These are phyloP conservation scores for Hypericum androsaemum DNA, from an alignment of 345 rosid genomes.

Conservation along the genomic window DNA sequence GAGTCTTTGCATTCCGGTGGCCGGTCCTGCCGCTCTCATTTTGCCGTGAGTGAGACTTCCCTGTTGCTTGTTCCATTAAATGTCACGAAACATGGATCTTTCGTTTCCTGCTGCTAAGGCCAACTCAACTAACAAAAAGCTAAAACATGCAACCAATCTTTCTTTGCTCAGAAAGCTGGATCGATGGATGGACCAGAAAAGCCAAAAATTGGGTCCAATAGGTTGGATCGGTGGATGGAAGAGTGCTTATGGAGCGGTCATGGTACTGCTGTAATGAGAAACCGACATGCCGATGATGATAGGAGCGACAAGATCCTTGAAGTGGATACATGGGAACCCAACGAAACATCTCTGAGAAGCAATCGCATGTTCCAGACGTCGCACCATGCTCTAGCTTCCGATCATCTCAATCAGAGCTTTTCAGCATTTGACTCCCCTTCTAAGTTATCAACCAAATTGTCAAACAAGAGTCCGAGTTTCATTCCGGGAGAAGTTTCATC, in stretches of 20 bases:
- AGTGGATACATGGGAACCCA: slow-evolving; percentile 78
- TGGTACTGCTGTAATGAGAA: slow-evolving; percentile 18
- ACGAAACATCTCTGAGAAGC: slow-evolving; percentile 25
- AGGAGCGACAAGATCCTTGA: slow-evolving; percentile 28
- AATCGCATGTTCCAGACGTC: slow-evolving; percentile 17
- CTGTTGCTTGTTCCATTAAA: not conserved
- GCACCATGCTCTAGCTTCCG: slow-evolving; percentile 13
- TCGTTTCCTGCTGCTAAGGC: not conserved
- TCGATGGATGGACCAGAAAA: slow-evolving; percentile 21
- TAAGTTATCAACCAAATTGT: slow-evolving; percentile 11
- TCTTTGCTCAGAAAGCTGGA: slow-evolving; percentile 36
- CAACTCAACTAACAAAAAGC: not conserved
- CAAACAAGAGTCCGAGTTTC: slow-evolving; percentile 2
- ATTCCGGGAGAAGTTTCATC: slow-evolving; percentile 10
- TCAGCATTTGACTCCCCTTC: slow-evolving; percentile 13
- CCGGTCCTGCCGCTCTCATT: slow-evolving; percentile 9
- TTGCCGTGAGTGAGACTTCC: slow-evolving; percentile 14
- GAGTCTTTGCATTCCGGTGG: slow-evolving; percentile 12
- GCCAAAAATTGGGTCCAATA: slow-evolving; percentile 37
- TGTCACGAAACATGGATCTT: not conserved
- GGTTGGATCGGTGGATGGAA: slow-evolving; percentile 83
- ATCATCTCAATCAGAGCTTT: slow-evolving; percentile 7
- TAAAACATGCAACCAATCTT: slow-evolving; percentile 37
- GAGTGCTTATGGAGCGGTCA: slow-evolving; percentile 37
- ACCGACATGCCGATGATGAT: slow-evolving; percentile 16